Base-by-base conservation (phyloP, 148 eudicot species). In the Vaccinium myrtillus region DNA sequence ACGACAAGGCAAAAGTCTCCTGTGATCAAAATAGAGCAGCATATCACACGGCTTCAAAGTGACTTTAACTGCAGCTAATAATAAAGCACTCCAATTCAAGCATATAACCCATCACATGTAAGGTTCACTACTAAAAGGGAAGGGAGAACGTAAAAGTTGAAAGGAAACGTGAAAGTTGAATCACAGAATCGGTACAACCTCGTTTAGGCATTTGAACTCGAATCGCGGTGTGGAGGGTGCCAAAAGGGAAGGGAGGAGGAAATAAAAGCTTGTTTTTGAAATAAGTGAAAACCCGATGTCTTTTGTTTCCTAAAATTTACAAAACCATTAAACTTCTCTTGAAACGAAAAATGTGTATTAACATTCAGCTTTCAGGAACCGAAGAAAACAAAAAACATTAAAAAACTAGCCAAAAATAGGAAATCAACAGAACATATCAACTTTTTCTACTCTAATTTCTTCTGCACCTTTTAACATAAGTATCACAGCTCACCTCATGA, bases 401-500 rank as follows among this genome's bases (percentile, higher is more conserved):
- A 27, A 27, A 63, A 63, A 63, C 70, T n/a, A 63, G 27, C 30
- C 12, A 23, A 63, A 63, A 63, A 9, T n/a, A 63, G 70, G 70
- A 63, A 63, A 63, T n/a, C 27, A 61, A 61, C 19, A 21, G 65
- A 59, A 21, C 13, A 9, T 63, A 8, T 63, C 30, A 65, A 65
- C 71, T 7, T 65, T 23, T n/a, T 8, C 71, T 65, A n/a, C 1
- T 2, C 69, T 23, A 23, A 9, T 23, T n/a, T 65, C 71, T 65
- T 10, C 16, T 5, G 39, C 18, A 1, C 18, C 39, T 69, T 27
- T 43, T 11, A 27, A 69, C 39, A 12, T 25, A 69, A 69, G 74
- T 6, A 69, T 27, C 32, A 67, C 0, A 15, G 82, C 80, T 88
- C 80, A 86, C 88, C 87, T 87, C 84, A 55, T 25, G 65, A 71